Conservation (phyloP, 2,329 filamentous ascomycete species). For the Exophiala mesophila region DNA sequence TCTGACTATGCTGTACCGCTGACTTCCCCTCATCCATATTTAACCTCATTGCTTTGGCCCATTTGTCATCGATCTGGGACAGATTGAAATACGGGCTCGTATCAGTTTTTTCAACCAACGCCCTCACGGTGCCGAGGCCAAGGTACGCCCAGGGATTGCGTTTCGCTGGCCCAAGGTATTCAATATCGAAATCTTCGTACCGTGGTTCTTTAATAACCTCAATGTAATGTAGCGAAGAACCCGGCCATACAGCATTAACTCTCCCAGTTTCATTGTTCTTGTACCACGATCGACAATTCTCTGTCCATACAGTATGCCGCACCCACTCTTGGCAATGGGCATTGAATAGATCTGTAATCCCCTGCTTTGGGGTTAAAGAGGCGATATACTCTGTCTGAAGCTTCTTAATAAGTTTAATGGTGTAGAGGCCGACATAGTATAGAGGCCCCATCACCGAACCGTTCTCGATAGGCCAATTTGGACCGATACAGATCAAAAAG, state of each 20-base stretch:
- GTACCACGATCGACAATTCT: slow-evolving; percentile 39
- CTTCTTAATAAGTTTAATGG: slow-evolving; percentile 36
- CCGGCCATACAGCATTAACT: slow-evolving; percentile 47
- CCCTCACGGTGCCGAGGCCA: slow-evolving; percentile 33
- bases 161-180: too few species aligned
- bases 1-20: too few species aligned
- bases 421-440: slow-evolving; percentile 36
- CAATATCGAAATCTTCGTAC: slow-evolving; percentile 42
- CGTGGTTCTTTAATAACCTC: slow-evolving; percentile 37
- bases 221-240: slow-evolving; percentile 46
- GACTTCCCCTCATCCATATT: too few species aligned
- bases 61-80: neutral
- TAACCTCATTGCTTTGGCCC: too few species aligned
- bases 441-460: slow-evolving; percentile 40
- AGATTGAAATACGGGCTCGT: neutral
- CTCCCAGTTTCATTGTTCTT: slow-evolving; percentile 41
- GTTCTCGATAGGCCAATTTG: slow-evolving; percentile 41
- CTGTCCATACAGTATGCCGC: slow-evolving; percentile 46
- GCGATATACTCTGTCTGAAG: slow-evolving; percentile 36
- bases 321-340: slow-evolving; percentile 42
- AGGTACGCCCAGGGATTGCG: slow-evolving; percentile 29
- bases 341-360: slow-evolving; percentile 16
- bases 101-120: neutral
- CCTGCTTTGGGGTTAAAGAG: slow-evolving; percentile 32
- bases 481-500: slow-evolving; percentile 23